Evolutionary conservation across 192 early-diverging fungal species (phyloP).

Genomic region (Coemansia sp.): DNA sequence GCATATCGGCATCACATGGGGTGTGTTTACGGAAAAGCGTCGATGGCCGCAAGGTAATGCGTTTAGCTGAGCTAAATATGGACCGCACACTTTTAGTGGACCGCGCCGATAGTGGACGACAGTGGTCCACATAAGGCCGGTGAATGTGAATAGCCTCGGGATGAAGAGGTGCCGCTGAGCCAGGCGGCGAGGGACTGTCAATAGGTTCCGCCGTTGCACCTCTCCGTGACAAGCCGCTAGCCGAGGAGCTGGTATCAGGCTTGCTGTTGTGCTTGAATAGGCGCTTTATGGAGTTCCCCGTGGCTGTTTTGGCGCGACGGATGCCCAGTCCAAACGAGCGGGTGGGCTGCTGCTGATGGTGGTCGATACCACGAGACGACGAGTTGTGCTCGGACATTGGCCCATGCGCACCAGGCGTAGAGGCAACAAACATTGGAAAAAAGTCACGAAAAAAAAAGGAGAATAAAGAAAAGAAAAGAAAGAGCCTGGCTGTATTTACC

Average conservation of each 20-base stretch:
- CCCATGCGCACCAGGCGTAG: conserved; percentile 5
- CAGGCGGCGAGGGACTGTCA: conserved; percentile 11
- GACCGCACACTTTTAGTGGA: conserved; percentile 37
- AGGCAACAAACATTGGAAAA: conserved; percentile 8
- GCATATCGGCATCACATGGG: not conserved
- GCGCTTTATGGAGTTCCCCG: conserved; percentile 32
- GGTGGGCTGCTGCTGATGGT: not conserved
- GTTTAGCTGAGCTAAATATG: conserved; percentile 42
- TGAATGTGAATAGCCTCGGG: not conserved
- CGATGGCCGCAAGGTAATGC: conserved; percentile 35
- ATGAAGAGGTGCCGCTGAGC: conserved; percentile 1
- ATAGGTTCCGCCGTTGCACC: not conserved
- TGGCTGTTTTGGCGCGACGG: conserved; percentile 26
- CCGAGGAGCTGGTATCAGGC: not conserved
- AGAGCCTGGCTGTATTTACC: not conserved
- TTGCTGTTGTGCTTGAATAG: conserved; percentile 27
- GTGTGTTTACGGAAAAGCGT: conserved; percentile 20
- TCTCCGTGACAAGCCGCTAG: not conserved
- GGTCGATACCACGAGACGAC: not conserved
- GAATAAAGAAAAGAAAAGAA: no score
- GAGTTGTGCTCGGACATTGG: conserved; percentile 3
- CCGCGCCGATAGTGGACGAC: conserved; percentile 29
- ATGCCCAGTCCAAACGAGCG: conserved; percentile 9
- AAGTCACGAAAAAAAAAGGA: not conserved
- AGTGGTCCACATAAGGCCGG: not conserved